Percentiles rank a stretch among this genome's conserved stretches.
These are phyloP conservation scores for Psilocybe azurescens DNA, from an alignment of 768 basidiomycete genomes.

Conservation along the genomic window DNA sequence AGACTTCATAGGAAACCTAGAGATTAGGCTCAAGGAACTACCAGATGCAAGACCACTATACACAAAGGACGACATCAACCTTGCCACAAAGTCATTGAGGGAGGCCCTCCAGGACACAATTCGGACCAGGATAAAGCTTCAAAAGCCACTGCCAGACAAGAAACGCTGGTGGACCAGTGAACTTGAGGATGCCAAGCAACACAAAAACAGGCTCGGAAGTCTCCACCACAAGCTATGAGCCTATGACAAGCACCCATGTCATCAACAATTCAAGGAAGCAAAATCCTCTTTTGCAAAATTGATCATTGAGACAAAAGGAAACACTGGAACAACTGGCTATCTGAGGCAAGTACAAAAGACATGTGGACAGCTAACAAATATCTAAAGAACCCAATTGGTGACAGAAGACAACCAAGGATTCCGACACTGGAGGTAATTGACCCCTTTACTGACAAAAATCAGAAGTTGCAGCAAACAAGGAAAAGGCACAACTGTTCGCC, in stretches of 20 bases:
- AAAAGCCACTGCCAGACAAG: no score
- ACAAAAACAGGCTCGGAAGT: no score
- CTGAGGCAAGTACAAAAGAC: constrained; percentile 11
- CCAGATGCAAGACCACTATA: not conserved
- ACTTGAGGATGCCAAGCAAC: no score
- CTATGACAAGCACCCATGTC: no score
- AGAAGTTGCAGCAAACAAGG: no score
- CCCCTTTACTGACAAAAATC: no score
- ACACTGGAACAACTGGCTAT: constrained; percentile 33
- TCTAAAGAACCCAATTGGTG: constrained; percentile 13
- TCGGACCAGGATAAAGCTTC: no score
- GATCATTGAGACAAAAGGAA: constrained; percentile 18
- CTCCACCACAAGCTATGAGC: no score
- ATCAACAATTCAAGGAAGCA: not conserved
- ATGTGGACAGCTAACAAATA: constrained; percentile 20
- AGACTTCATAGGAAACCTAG: constrained; percentile 26
- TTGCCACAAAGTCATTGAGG: not conserved
- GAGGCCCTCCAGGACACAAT: no score
- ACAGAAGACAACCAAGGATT: constrained; percentile 12
- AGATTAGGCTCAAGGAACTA: not conserved
- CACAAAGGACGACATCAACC: constrained; percentile 2
- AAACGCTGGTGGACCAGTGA: no score
- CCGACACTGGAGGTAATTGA: no score
- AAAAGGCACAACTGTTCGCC: no score
- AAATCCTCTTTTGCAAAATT: constrained; percentile 5